Conservation (phyloP, 352 stramenopile species). For the Plasmopara muralis region DNA sequence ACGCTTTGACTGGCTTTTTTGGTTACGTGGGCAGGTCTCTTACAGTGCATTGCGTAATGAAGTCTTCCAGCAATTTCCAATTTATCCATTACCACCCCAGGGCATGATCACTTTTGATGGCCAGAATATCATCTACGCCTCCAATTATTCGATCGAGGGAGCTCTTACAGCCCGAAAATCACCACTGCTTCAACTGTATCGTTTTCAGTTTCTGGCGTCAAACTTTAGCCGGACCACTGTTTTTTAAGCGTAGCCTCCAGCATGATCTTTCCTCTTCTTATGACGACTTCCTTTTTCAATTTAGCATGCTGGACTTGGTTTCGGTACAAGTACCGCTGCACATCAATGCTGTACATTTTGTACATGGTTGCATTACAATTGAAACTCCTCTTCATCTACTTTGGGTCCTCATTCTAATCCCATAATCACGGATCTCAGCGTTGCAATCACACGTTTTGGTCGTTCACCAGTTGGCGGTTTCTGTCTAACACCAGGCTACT, state of each 20-base stretch:
- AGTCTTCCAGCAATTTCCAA: neutral
- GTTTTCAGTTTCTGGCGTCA: neutral
- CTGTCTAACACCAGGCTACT: neutral
- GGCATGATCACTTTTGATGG: neutral
- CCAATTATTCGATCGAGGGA: neutral
- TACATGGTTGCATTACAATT: neutral
- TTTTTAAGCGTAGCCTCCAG: no score
- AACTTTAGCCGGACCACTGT: no score
- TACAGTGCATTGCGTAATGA: neutral
- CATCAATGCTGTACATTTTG: neutral
- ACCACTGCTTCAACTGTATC: no score
- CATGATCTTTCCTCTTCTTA: no score
- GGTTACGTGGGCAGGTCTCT: neutral
- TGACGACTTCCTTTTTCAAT: no score
- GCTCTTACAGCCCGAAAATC: no score
- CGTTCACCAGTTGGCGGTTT: neutral
- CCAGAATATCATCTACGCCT: neutral
- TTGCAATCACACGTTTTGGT: neutral
- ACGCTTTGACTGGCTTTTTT: neutral
- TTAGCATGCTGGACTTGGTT: constrained; percentile 3
- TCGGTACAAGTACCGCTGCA: constrained; percentile 9
- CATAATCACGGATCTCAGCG: neutral
- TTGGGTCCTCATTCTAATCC: neutral
- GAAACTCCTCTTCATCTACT: neutral
- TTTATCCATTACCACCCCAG: neutral